Conservation (phyloP, 768 basidiomycete genomes). For the Leccinellum luteum region DNA sequence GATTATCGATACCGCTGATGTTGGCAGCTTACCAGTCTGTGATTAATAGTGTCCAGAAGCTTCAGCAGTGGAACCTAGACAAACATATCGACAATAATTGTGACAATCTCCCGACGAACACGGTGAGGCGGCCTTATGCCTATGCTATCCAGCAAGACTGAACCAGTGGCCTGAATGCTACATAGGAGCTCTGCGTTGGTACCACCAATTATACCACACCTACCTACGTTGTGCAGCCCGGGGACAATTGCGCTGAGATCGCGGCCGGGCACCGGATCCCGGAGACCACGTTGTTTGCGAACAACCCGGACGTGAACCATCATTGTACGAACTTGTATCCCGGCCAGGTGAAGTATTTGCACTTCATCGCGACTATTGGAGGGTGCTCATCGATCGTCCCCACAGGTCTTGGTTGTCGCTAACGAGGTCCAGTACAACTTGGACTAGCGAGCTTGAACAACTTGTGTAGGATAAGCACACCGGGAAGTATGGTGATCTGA, state of each 20-base stretch:
- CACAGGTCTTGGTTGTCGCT: slow-evolving; percentile 27
- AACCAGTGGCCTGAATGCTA: too few relatives aligned
- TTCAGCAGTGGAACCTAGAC: too few relatives aligned
- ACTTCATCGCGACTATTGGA: not conserved
- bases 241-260: slow-evolving; percentile 53
- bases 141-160: too few relatives aligned
- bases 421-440: slow-evolving; percentile 16
- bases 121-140: too few relatives aligned
- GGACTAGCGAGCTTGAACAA: slow-evolving; percentile 8
- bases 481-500: not conserved
- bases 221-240: slow-evolving; percentile 44
- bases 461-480: not conserved
- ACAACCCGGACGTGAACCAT: slow-evolving; percentile 63
- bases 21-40: too few relatives aligned
- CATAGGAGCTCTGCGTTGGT: too few relatives aligned
- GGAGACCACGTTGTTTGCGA: slow-evolving; percentile 45
- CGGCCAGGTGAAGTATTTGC: slow-evolving; percentile 46
- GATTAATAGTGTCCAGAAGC: too few relatives aligned
- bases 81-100: too few relatives aligned
- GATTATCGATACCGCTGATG: too few relatives aligned
- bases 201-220: too few relatives aligned
- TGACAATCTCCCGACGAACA: too few relatives aligned
- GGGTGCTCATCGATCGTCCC: not conserved
- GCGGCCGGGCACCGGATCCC: slow-evolving; percentile 40
- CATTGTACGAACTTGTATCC: slow-evolving; percentile 55